Evolutionary conservation across 1,284 basidiomycete species (phyloP).

Genomic region (Ceratobasidium sp.): DNA sequence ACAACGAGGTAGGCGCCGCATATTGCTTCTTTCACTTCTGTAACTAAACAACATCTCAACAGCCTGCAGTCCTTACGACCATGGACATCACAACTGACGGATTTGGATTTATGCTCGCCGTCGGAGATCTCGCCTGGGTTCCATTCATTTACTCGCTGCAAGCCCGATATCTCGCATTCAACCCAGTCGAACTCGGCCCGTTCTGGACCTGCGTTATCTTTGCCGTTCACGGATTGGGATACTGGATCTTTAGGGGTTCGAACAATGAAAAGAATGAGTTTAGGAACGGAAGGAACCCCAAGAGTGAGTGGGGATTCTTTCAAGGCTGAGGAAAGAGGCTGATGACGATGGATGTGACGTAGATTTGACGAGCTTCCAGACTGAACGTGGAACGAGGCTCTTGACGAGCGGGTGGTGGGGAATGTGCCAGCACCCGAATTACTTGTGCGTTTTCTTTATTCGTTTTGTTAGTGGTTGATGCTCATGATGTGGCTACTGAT

Average conservation of each 20-base stretch:
- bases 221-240: constrained; percentile 76
- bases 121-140: constrained; percentile 94
- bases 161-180: constrained; percentile 92
- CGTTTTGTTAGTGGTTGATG: neutral
- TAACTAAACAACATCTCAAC: neutral
- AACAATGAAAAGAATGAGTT: constrained; percentile 98
- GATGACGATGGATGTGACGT: constrained; percentile 20
- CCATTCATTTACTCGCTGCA: constrained; percentile 96
- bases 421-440: constrained; percentile 90
- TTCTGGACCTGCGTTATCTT: constrained; percentile 68
- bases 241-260: constrained; percentile 88
- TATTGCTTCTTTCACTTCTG: neutral
- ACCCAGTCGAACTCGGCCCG: constrained; percentile 79
- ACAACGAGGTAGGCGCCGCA: constrained; percentile 76
- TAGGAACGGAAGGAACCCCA: constrained; percentile 91
- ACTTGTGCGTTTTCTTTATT: constrained; percentile 63
- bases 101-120: constrained; percentile 97
- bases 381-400: constrained; percentile 86
- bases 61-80: constrained; percentile 83
- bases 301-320: constrained; percentile 58
- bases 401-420: constrained; percentile 99
- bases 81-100: constrained; percentile 99
- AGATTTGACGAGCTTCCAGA: constrained; percentile 83
- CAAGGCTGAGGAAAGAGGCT: neutral
- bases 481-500: neutral